phyloP scores from a whole-genome alignment of 2,329 filamentous ascomycete genomes.

The Pseudogymnoascus sp. region DNA sequence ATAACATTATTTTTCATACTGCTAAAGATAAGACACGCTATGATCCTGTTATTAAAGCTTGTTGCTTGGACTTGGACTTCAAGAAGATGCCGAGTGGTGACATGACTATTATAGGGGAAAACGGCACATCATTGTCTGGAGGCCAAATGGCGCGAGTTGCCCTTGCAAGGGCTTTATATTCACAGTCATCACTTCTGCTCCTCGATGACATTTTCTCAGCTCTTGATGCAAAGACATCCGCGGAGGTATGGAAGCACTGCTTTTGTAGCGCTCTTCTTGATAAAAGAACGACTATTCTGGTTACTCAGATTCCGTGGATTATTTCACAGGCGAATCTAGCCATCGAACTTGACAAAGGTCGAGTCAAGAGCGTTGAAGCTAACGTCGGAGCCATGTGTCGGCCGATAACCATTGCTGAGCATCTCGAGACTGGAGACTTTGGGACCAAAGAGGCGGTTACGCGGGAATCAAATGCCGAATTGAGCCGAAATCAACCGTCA shows the following conservation, averaged over 20 bases:
- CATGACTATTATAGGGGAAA: conserved; percentile 53
- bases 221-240: conserved; percentile 51
- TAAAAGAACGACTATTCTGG: no score
- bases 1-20: conserved; percentile 43
- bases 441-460: no score
- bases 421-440: no score
- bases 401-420: no score
- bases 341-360: no score
- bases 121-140: conserved; percentile 53
- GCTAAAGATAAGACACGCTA: conserved; percentile 63
- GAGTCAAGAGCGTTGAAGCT: no score
- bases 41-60: conserved; percentile 60
- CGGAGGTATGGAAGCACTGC: conserved; percentile 52
- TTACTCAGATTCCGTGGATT: no score
- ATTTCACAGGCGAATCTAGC: no score
- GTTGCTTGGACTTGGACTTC: conserved; percentile 55
- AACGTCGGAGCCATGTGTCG: no score
- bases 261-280: conserved; percentile 28
- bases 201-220: conserved; percentile 55
- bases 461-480: neutral
- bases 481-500: conserved; percentile 11
- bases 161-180: conserved; percentile 55
- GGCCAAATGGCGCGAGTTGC: conserved; percentile 55
- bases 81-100: conserved; percentile 58
- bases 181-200: conserved; percentile 44